A percentile compares a stretch with the other conserved stretches of the same genome.
phyloP scores from a whole-genome alignment of 2,329 filamentous ascomycete genomes.

The Plectosphaerella plurivora region DNA sequence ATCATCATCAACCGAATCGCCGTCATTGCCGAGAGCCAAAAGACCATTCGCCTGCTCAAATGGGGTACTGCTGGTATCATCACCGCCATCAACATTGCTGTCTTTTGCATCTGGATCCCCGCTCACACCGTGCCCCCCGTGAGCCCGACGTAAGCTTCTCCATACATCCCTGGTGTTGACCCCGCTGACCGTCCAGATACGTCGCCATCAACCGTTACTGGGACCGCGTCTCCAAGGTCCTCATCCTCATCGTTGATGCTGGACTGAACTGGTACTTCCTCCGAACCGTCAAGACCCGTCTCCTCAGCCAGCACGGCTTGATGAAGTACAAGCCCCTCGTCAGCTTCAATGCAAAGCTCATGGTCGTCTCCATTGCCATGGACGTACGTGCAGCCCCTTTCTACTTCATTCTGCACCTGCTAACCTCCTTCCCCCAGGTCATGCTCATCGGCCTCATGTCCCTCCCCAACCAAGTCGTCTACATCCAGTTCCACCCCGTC shows the following conservation, averaged over 20 bases:
- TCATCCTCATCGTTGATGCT: conserved; percentile 46
- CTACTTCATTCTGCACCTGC: too few relatives aligned
- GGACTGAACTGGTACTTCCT: conserved; percentile 51
- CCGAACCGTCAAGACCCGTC: conserved; percentile 35
- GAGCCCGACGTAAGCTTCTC: conserved; percentile 23
- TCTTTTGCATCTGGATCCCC: conserved; percentile 51
- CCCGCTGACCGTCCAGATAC: conserved; percentile 13
- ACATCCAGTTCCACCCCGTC: conserved; percentile 47
- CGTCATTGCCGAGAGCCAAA: conserved; percentile 37
- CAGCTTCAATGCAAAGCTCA: conserved; percentile 44
- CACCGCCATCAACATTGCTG: conserved; percentile 45
- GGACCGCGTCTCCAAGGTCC: conserved; percentile 47
- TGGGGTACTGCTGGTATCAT: conserved; percentile 40
- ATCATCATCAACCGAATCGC: conserved; percentile 52
- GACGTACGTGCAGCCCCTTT: conserved; percentile 27
- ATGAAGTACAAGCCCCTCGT: conserved; percentile 46
- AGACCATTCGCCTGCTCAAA: conserved; percentile 35
- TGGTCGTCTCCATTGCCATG: conserved; percentile 44
- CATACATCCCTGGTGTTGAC: neutral
- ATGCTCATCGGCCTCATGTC: conserved; percentile 29
- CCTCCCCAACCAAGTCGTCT: conserved; percentile 25
- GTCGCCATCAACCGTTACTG: conserved; percentile 43
- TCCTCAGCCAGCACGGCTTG: conserved; percentile 40
- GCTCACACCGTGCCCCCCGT: conserved; percentile 33
- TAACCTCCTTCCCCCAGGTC: conserved; percentile 1